phyloP scores from a whole-genome alignment of 129 eudicot species.

The Pittosporum tobira region DNA sequence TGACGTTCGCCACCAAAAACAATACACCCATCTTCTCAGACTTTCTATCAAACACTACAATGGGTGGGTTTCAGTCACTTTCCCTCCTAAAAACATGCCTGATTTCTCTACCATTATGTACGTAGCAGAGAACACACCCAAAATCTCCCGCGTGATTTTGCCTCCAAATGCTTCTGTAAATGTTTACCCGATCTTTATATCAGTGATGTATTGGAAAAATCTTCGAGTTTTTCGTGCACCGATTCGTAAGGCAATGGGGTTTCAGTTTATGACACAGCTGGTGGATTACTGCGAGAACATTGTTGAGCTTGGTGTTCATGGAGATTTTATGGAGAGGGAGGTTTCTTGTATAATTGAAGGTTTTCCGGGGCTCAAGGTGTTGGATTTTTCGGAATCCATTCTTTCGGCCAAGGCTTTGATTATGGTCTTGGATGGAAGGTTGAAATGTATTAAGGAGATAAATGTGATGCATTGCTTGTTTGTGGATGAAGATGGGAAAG shows the following conservation, averaged over 20 bases:
- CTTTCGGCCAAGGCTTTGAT: background rate
- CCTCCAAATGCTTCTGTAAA: slow-evolving; percentile 2
- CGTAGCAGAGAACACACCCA: slow-evolving; percentile 15
- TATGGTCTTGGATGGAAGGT: slow-evolving; percentile 15
- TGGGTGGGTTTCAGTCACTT: background rate
- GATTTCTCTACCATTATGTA: slow-evolving; percentile 5
- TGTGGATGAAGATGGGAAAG: slow-evolving; percentile 6
- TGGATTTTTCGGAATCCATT: slow-evolving; percentile 11
- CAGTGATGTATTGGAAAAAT: slow-evolving; percentile 15
- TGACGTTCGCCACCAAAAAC: background rate
- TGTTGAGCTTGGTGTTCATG: slow-evolving; percentile 13
- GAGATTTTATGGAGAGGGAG: slow-evolving; percentile 5
- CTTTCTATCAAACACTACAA: slow-evolving; percentile 6
- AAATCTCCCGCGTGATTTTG: background rate
- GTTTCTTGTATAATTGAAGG: slow-evolving; percentile 10
- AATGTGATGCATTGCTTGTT: slow-evolving; percentile 15
- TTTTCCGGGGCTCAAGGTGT: slow-evolving; percentile 5
- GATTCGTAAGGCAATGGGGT: background rate
- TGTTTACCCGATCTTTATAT: slow-evolving; percentile 8
- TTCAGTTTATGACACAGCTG: slow-evolving; percentile 5
- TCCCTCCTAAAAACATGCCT: slow-evolving; percentile 2
- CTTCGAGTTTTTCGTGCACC: slow-evolving; percentile 6
- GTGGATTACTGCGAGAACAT: slow-evolving; percentile 11
- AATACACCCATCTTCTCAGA: slow-evolving; percentile 3
- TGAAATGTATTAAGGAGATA: slow-evolving; percentile 10